Conservation (phyloP, 768 basidiomycete species). For the Mycena maculata region DNA sequence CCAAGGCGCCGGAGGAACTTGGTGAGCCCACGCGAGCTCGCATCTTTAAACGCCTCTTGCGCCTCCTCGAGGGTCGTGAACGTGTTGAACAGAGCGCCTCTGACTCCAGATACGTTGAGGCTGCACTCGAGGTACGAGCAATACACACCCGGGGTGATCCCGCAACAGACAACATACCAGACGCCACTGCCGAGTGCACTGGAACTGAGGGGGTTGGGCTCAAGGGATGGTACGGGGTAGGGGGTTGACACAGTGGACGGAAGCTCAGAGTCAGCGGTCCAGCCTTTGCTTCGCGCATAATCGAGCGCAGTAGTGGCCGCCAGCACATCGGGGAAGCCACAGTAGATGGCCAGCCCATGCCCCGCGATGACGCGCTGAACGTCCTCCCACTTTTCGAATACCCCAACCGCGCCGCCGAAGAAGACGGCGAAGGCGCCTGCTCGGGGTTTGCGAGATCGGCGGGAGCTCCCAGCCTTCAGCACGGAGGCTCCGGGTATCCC, state of each 20-base stretch:
- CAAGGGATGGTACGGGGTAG: not conserved
- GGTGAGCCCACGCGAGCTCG: no score
- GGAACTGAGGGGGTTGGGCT: not conserved
- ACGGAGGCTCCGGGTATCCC: not conserved
- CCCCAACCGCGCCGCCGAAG: not conserved
- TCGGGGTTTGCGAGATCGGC: not conserved
- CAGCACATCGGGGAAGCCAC: not conserved
- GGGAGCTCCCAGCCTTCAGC: not conserved
- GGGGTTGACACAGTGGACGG: not conserved
- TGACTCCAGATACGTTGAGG: not conserved
- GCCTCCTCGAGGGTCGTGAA: not conserved
- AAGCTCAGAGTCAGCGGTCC: not conserved
- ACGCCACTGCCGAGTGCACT: not conserved
- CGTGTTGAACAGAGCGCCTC: not conserved
- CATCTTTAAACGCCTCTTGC: no score
- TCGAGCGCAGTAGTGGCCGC: not conserved
- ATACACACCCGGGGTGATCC: not conserved
- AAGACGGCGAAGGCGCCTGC: not conserved
- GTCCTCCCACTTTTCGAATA: not conserved
- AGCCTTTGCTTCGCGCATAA: not conserved
- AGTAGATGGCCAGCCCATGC: slow-evolving; percentile 1
- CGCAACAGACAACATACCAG: slow-evolving; percentile 13
- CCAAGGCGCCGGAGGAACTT: no score
- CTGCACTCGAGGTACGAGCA: slow-evolving; percentile 1
- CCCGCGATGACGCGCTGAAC: not conserved